Evolutionary conservation across 176 grass and related monocot genomes (phyloP), one percentile per base, ranked within the genome.

Genomic region (Oryza glumipatula): DNA sequence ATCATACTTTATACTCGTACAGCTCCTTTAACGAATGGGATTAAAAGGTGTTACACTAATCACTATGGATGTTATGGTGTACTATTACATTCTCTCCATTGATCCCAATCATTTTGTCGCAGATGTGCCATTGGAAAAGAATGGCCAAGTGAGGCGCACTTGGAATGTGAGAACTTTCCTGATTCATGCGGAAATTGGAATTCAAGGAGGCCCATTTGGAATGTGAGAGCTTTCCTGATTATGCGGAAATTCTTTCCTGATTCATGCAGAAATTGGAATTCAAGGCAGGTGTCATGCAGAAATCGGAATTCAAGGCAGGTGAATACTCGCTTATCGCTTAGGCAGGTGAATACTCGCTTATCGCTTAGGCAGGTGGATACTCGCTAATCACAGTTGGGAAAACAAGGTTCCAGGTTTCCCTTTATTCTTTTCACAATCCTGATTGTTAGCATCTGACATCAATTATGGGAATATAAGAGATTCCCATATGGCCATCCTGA

Each of bases 21-120:
- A 6, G 60, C 33, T 15, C 32, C 67, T 11, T 39, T 22, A 11
- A 54, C 14, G 15, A 54, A 30, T 3, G 43, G n/a, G 51, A 65
- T 45, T 58, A 58, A 73, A 77, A 71, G 38, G 38, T 45, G 23
- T n/a, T 22, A 38, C 36, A 71, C 38, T 66, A 74, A 65, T 58
- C 54, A 8, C 17, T 58, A 58, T 9, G n/a, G 56, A 47, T 17
- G 81, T 17, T n/a, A 46, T 72, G n/a, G 41, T 83, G 73, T 38
- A 38, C 36, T 66, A 83, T 30, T 82, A n/a, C 49, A 26, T 8
- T 39, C 13, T 8, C 30, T 39, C 13, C n/a, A 19, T 44, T 44
- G 22, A 7, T 14, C 24, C 46, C 60, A 75, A 74, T 60, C 81
- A 68, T 84, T 58, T 17, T 51, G 66, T 47, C 68, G 66, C 39